These are phyloP conservation scores for Amanita rubescens DNA, from an alignment of 768 basidiomycete species.

Conservation along the genomic window DNA sequence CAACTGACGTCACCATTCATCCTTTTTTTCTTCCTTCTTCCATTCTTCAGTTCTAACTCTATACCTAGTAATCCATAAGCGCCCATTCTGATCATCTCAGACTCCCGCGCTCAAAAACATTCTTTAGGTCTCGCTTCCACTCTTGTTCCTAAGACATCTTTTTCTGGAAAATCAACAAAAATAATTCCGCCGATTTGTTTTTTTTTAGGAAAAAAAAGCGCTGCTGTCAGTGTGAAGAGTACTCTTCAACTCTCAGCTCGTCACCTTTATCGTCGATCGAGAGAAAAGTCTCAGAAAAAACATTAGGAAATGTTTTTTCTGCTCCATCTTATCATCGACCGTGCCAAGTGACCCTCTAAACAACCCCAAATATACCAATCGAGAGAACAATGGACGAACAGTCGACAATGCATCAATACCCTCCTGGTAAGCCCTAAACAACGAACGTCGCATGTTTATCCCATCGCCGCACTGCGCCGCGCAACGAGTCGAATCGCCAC, in stretches of 20 bases:
- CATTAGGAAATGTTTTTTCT: background rate
- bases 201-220: background rate
- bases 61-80: too few species aligned
- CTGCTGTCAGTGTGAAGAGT: background rate
- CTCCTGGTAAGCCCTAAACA: background rate
- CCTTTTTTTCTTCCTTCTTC: background rate
- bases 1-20: background rate
- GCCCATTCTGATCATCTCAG: too few species aligned
- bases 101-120: too few species aligned
- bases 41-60: background rate
- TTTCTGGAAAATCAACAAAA: too few species aligned
- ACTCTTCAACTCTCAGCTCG: background rate
- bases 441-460: background rate
- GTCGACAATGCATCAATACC: background rate
- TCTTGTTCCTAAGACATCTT: too few species aligned
- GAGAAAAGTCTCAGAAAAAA: background rate
- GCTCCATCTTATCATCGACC: slow-evolving; percentile 3
- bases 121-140: too few species aligned
- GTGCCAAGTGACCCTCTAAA: background rate
- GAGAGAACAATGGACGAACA: background rate
- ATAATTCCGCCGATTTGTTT: background rate
- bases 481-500: background rate
- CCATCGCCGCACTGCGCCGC: background rate
- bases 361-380: background rate
- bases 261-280: slow-evolving; percentile 1